A percentile compares a stretch with the other conserved stretches of the same genome.
Evolutionary conservation across 805 yeast species (phyloP).

Genomic region (Candida hungchunana): DNA sequence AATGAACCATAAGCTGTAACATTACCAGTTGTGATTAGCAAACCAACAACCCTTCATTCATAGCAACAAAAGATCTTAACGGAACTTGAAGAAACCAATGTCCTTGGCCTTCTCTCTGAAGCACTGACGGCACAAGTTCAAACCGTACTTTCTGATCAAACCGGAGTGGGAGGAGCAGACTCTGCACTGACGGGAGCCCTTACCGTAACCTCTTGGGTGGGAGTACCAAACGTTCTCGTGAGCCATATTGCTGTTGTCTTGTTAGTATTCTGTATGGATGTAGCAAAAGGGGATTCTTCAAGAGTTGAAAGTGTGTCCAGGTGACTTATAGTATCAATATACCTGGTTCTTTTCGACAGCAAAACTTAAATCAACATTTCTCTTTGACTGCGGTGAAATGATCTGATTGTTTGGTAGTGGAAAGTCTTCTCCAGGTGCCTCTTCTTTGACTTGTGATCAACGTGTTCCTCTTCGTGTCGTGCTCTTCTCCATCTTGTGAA

Average conservation of each 20-base stretch:
- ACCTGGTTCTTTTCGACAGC: no score
- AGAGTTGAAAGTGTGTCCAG: background rate
- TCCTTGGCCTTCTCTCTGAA: constrained; percentile 99
- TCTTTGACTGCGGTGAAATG: no score
- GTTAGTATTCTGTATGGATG: constrained; percentile 19
- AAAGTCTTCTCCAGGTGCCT: no score
- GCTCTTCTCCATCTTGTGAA: no score
- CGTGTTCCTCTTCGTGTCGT: no score
- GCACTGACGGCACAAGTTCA: constrained; percentile 99
- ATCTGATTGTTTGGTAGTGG: no score
- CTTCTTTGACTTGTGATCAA: no score
- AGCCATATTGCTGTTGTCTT: constrained; percentile 71
- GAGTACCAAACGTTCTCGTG: constrained; percentile 99
- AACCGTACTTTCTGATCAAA: constrained; percentile 99
- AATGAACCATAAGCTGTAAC: constrained; percentile 17
- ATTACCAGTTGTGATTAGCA: constrained; percentile 13
- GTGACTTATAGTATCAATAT: background rate
- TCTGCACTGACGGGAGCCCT: constrained; percentile 99
- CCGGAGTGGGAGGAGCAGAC: constrained; percentile 98
- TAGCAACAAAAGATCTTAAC: constrained; percentile 48
- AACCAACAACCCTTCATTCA: constrained; percentile 3
- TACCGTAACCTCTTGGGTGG: constrained; percentile 99
- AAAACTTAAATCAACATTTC: no score
- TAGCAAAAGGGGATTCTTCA: background rate
- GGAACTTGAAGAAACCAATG: constrained; percentile 98